Base-by-base conservation (phyloP, 2,329 filamentous ascomycete genomes). In the Proliferodiscus dingleyae region DNA sequence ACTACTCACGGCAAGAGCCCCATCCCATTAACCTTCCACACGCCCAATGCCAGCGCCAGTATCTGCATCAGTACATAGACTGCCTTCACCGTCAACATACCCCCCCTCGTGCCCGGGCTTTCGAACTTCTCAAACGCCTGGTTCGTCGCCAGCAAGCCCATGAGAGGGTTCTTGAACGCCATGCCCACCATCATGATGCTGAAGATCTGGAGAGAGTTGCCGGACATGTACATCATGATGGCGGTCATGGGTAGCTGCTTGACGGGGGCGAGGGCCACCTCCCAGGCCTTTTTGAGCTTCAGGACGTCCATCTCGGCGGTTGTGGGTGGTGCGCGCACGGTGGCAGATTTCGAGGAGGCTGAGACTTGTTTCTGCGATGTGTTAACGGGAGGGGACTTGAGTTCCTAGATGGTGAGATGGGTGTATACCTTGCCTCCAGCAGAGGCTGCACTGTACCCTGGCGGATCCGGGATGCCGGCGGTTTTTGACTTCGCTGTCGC, bases 201-300 rank as follows among this genome's bases (percentile, higher is more conserved):
- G 74, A 98, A 98, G 56, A 98, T 97, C 66, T 98, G 93, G 37
- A 98, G 80, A 51, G 88, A 89, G 71, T 97, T 98, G 61, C 93
- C 93, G 24, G 91, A 94, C 93, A 98, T 98, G 77, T 98, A 98
- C 89, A 97, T 97, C 83, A 96, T 96, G 66, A 98, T 91, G 53
- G 85, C 90, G 46, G 94, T 97, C 93, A 98, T 98, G 47, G 93
- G 93, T 37, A 98, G 75, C 64, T 85, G 83, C 73, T 98, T 98
- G 52, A 93, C 85, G 1, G 93, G 93, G 2, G 85, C 91, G 38
- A 98, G 80, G 33, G 93, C 91, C 36, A 98, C 80, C 68, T 98
- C 93, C 93, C 93, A 98, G 0, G 93, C 93, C 68, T 98, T 98
- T 71, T 98, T 98, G 60, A 98, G 73, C 74, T 97, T 97, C 53